Evolutionary conservation across 2,329 filamentous ascomycete genomes (phyloP).

Genomic region (Acrocalymma vagum): DNA sequence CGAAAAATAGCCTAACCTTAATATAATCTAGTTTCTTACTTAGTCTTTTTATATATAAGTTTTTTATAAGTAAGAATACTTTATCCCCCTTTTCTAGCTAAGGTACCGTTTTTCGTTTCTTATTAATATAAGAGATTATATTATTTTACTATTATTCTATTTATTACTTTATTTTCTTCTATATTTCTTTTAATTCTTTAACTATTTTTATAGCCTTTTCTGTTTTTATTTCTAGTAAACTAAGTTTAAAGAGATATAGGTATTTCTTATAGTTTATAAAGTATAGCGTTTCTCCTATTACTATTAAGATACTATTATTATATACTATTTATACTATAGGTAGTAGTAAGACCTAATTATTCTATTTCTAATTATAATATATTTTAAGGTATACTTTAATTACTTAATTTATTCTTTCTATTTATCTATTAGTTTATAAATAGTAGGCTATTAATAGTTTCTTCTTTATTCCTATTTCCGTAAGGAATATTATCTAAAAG

Average conservation of each 20-base stretch:
- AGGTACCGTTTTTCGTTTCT: conserved; percentile 6
- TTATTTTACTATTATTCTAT: conserved; percentile 5
- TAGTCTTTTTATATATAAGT: conserved; percentile 3
- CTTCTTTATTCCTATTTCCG: conserved; percentile 4
- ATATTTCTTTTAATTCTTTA: conserved; percentile 2
- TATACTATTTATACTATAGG: conserved; percentile 7
- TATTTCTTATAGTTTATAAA: conserved; percentile 5
- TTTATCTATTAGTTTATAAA: conserved; percentile 4
- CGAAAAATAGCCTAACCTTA: conserved; percentile 6
- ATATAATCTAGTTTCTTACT: conserved; percentile 1
- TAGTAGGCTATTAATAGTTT: conserved; percentile 7
- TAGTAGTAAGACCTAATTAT: conserved; percentile 6
- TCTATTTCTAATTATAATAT: conserved; percentile 3
- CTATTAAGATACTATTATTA: conserved; percentile 8
- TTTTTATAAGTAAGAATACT: conserved; percentile 7
- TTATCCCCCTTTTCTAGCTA: conserved; percentile 5
- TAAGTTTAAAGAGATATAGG: conserved; percentile 4
- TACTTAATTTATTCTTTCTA: conserved; percentile 2
- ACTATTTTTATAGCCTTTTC: background rate
- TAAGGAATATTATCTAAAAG: conserved; percentile 5
- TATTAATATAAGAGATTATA: conserved; percentile 5
- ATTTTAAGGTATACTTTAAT: conserved; percentile 5
- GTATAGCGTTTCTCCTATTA: background rate
- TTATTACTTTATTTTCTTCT: background rate
- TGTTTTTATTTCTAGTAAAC: background rate